Evolutionary conservation across 2,329 filamentous ascomycete genomes (phyloP).

Genomic region (Coniochaeta sp.): DNA sequence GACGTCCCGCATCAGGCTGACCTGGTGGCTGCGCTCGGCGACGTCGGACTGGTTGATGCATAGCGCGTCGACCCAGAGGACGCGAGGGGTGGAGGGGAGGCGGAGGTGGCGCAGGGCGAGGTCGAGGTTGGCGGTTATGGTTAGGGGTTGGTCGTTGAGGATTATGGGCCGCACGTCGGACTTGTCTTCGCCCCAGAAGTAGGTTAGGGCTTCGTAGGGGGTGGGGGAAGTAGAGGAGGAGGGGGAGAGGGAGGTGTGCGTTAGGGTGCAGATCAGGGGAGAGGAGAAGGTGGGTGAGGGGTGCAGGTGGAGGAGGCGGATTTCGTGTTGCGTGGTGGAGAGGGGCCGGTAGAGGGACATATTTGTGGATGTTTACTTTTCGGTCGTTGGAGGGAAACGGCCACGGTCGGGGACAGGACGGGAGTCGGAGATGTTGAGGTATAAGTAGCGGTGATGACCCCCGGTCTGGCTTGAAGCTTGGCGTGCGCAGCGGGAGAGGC

Average conservation of each 20-base stretch:
- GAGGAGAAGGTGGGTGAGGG: neutral
- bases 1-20: slow-evolving; percentile 24
- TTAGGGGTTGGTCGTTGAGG: neutral
- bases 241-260: neutral
- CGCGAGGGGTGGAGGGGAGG: neutral
- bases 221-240: neutral
- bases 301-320: slow-evolving; percentile 1
- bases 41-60: slow-evolving; percentile 12
- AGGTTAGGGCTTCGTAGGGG: slow-evolving; percentile 1
- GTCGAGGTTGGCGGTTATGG: slow-evolving; percentile 3
- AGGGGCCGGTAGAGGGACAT: neutral
- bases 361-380: too few relatives aligned
- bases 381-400: too few relatives aligned
- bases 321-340: neutral
- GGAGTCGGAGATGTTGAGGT: too few relatives aligned
- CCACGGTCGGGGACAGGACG: too few relatives aligned
- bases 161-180: neutral
- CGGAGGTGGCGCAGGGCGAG: slow-evolving; percentile 8
- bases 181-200: slow-evolving; percentile 4
- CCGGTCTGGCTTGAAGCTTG: too few relatives aligned
- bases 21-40: slow-evolving; percentile 9
- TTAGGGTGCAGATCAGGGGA: neutral
- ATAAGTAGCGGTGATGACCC: too few relatives aligned
- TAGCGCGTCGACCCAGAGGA: slow-evolving; percentile 11
- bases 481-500: too few relatives aligned